These are phyloP conservation scores for Melampsora larici-populina DNA, from an alignment of 1,284 basidiomycete genomes.

Conservation along the genomic window DNA sequence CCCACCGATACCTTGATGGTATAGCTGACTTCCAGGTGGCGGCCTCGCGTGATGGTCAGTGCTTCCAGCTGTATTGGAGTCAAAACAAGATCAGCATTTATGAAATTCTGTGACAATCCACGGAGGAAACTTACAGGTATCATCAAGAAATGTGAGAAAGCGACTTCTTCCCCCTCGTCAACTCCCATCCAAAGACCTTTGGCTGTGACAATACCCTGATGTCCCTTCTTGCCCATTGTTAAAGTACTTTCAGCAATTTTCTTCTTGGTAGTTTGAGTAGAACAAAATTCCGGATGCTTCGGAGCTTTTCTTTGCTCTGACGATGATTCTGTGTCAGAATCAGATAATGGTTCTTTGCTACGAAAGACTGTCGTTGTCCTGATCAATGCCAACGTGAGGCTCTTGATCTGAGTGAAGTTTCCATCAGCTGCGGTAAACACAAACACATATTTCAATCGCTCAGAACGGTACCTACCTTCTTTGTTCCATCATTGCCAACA, in stretches of 20 bases:
- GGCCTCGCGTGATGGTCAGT: conserved; percentile 69
- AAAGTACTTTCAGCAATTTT: conserved; percentile 66
- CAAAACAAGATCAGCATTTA: not conserved
- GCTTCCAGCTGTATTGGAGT: conserved; percentile 62
- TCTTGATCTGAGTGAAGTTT: conserved; percentile 59
- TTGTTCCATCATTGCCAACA: conserved; percentile 71
- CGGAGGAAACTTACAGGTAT: conserved; percentile 64
- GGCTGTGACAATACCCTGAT: conserved; percentile 69
- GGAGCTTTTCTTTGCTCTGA: not conserved
- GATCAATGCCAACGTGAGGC: conserved; percentile 66
- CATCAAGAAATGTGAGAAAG: conserved; percentile 65
- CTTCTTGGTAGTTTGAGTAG: conserved; percentile 61
- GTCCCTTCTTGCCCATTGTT: conserved; percentile 65
- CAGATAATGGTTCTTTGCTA: not conserved
- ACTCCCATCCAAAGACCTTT: conserved; percentile 86
- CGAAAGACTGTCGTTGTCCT: conserved; percentile 70
- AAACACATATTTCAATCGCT: conserved; percentile 29
- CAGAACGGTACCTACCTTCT: conserved; percentile 55
- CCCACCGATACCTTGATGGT: conserved; percentile 67
- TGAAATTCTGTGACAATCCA: not conserved
- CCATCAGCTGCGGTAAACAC: conserved; percentile 42
- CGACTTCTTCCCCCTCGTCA: conserved; percentile 62
- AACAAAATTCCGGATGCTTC: conserved; percentile 55
- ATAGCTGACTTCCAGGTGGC: conserved; percentile 77
- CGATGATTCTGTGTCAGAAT: not conserved